Percentiles rank a stretch among this genome's conserved stretches.
phyloP scores from a whole-genome alignment of 2,329 filamentous ascomycete species.

The Colletotrichum cuscutae region DNA sequence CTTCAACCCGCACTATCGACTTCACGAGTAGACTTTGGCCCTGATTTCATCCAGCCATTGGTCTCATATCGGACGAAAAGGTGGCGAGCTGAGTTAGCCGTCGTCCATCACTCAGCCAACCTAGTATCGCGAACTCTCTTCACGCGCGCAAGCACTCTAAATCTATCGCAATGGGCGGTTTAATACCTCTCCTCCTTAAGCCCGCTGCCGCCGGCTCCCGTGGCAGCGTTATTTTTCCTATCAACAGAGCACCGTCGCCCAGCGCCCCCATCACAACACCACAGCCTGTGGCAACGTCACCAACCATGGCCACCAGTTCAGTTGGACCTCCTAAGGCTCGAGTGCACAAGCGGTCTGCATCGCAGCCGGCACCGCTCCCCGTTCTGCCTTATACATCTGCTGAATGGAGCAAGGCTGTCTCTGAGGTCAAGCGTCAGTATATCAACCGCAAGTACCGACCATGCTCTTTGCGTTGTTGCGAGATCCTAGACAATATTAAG shows the following conservation, averaged over 20 bases:
- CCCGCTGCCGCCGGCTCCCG: conserved; percentile 35
- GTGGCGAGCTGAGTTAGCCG: conserved; percentile 16
- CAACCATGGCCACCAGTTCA: conserved; percentile 37
- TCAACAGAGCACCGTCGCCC: conserved; percentile 19
- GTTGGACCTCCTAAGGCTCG: conserved; percentile 36
- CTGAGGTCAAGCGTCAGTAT: conserved; percentile 66
- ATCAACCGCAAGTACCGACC: conserved; percentile 60
- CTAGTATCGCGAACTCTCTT: neutral
- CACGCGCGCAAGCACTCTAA: conserved; percentile 4
- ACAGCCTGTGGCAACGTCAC: conserved; percentile 39
- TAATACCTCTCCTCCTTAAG: conserved; percentile 46
- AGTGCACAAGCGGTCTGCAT: conserved; percentile 37
- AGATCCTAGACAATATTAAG: conserved; percentile 61
- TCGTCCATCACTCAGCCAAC: conserved; percentile 2
- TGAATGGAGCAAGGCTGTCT: conserved; percentile 63
- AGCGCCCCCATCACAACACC: neutral
- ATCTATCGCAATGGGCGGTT: conserved; percentile 41
- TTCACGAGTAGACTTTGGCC: neutral
- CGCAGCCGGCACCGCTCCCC: conserved; percentile 39
- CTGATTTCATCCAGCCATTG: conserved; percentile 1
- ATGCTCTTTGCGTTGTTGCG: conserved; percentile 63
- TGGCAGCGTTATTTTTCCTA: conserved; percentile 36
- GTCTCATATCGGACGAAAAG: conserved; percentile 32
- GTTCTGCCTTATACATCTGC: conserved; percentile 54
- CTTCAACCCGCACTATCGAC: neutral